These are phyloP conservation scores for Geoglossum glabrum DNA, from an alignment of 495 filamentous ascomycete genomes.

Conservation along the genomic window DNA sequence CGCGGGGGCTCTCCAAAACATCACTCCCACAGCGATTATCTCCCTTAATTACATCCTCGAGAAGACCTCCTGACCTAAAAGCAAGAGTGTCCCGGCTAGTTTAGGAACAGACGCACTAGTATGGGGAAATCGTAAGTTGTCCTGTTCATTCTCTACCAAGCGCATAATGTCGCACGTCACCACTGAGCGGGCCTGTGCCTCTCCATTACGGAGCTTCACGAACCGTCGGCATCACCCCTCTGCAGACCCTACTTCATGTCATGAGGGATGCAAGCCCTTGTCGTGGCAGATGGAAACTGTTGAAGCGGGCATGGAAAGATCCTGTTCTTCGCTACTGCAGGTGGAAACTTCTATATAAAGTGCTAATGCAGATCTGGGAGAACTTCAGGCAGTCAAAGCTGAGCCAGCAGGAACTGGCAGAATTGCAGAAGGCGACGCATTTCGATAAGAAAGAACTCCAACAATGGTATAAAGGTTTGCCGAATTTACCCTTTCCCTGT, in stretches of 20 bases:
- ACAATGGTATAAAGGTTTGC: slow-evolving; percentile 97
- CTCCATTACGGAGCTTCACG: background rate
- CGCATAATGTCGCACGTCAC: background rate
- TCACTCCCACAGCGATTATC: background rate
- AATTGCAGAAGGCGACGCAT: slow-evolving; percentile 88
- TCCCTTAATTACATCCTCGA: background rate
- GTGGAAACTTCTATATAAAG: background rate
- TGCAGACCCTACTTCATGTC: background rate
- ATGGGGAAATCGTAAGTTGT: slow-evolving; percentile 16
- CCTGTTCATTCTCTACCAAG: slow-evolving; percentile 2
- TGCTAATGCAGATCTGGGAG: background rate
- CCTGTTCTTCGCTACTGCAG: background rate
- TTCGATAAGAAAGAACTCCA: slow-evolving; percentile 99
- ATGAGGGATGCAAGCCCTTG: background rate
- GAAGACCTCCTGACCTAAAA: background rate
- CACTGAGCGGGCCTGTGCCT: background rate
- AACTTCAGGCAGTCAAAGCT: slow-evolving; percentile 68
- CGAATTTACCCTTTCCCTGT: background rate
- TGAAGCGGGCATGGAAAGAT: background rate
- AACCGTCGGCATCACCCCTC: background rate
- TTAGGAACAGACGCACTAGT: background rate
- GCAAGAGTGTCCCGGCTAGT: background rate
- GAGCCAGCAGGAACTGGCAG: slow-evolving; percentile 78
- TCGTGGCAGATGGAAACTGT: background rate
- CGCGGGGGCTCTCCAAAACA: background rate